Base-by-base conservation (phyloP, 2,329 filamentous ascomycete genomes). In the Colletotrichum neosansevieriae region DNA sequence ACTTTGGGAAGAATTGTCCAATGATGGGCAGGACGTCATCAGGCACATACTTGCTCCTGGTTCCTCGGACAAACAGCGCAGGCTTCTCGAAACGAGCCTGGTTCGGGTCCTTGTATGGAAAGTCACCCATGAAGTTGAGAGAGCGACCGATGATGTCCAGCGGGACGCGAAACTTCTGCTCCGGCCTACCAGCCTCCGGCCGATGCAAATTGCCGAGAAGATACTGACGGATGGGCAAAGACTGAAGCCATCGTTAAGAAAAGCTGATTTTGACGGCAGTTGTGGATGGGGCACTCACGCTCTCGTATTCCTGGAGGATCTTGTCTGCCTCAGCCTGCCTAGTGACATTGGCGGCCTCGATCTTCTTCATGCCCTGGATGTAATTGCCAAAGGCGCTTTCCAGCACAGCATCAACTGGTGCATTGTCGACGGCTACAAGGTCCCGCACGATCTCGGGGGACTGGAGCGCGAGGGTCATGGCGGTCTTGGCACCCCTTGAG, bases 371-470 rank as follows among this genome's bases (percentile, higher is more conserved):
- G 67, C 89, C 95, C 60, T 89, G 88, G 21, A 97, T 85, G 79
- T 98, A 98, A 70, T 88, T 89, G 3, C 85, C 88, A 76, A 98
- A 98, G 75, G 91, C 88, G 71, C 86, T 88, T 71, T 88, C 86
- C 3, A 98, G 85, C 0, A 88, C 86, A 13, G 92, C 92, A 76
- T 97, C 94, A 9, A 97, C 86, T 2, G 95, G 95, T 4, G 94
- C 94, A 76, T 98, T 98, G 82, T 98, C 95, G 12, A 98, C 94
- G 2, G 94, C 86, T 32, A 98, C 86, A 58, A 98, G 82, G 73
- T 91, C 88, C 15, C 86, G 84, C 67, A 97, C 85, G 3, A 89
- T 81, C 6, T 88, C 82, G 0, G 93, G 93, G 1, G 88, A 85
- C 49, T 86, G 84, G 40, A 98, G 86, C 3, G 94, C 94, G 67